Base-by-base conservation (phyloP, 208 protist genomes). In the Leptomonas pyrrhocoris region DNA sequence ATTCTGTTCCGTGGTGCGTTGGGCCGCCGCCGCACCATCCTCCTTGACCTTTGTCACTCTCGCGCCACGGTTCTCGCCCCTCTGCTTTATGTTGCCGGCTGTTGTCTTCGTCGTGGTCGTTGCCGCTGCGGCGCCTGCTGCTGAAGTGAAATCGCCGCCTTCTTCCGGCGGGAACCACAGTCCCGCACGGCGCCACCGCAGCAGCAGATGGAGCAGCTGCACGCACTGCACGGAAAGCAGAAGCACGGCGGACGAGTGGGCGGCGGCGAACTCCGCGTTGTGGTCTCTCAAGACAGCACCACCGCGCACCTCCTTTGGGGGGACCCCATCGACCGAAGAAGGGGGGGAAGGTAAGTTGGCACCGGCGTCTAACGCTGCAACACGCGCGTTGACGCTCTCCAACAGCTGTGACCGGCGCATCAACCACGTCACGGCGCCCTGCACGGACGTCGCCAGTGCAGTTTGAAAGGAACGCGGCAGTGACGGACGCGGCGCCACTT, bases 131-230 rank as follows among this genome's bases (percentile, higher is more conserved):
- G 34, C 3, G 34, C 7, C 9, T 38, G 34, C 34, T 3, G 34
- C 3, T 3, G 16, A 12, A 18, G 43, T 34, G 15, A 4, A 2
- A 31, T 49, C 46, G 15, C 2, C n/a, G 21, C 23, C 21, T 40
- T 81, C 71, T n/a, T 59, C 53, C 1, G 89, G 85, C 5, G 84
- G 60, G 21, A 71, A 58, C 89, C 89, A 94, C 38, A 94, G 58
- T 2, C 77, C 80, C 6, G 76, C 49, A 2, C 81, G 66, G 50
- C 73, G 77, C 34, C 86, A 73, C 8, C 86, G 89, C 60, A 94
- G 48, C 7, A 94, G 55, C 13, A 88, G 64, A 65, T 94, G 89
- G 3, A 92, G 42, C 11, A 90, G 40, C 60, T 94, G 89, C 18
- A 84, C 74, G 19, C 79, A 73, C 73, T 94, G 81, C n/a, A 88